Evolutionary conservation across 2,329 filamentous ascomycete species (phyloP).

Genomic region (Paramyrothecium roridum): DNA sequence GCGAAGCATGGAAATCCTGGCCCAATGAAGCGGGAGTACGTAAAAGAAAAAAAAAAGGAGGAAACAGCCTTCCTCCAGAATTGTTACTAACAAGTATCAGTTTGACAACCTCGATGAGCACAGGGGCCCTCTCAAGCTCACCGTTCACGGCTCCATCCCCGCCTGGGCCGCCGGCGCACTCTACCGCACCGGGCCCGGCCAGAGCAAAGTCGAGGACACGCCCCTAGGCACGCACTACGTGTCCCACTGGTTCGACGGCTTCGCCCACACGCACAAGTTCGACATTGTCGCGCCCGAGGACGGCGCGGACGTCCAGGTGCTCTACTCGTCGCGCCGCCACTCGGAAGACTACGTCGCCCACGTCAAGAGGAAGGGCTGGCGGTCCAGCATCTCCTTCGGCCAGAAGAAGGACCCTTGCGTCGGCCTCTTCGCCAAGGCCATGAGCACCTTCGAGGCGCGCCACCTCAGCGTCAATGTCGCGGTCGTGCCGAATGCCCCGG

Average conservation of each 20-base stretch:
- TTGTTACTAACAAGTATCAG: conserved; percentile 30
- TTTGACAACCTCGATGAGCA: conserved; percentile 68
- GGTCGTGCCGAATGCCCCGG: conserved; percentile 62
- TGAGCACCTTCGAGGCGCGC: conserved; percentile 51
- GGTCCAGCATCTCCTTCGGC: conserved; percentile 61
- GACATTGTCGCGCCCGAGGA: conserved; percentile 51
- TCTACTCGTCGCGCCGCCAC: conserved; percentile 70
- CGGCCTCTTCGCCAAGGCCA: conserved; percentile 68
- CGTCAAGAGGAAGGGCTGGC: conserved; percentile 57
- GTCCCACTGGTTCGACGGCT: conserved; percentile 80
- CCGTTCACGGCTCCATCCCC: conserved; percentile 65
- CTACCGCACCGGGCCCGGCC: conserved; percentile 72
- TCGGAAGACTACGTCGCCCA: conserved; percentile 60
- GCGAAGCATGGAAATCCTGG: conserved; percentile 37
- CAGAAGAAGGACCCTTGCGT: conserved; percentile 73
- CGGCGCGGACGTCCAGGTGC: conserved; percentile 37
- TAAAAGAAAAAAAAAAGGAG: too few species aligned
- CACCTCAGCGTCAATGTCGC: conserved; percentile 60
- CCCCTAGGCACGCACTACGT: conserved; percentile 57
- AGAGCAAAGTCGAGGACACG: conserved; percentile 56
- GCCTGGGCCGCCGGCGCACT: conserved; percentile 67
- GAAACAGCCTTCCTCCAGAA: too few species aligned
- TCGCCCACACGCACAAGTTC: conserved; percentile 70
- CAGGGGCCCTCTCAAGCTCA: conserved; percentile 59
- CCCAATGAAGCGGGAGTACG: conserved; percentile 45